These are phyloP conservation scores for Aspergillus neoniger DNA, from an alignment of 2,329 filamentous ascomycete species.

Conservation along the genomic window DNA sequence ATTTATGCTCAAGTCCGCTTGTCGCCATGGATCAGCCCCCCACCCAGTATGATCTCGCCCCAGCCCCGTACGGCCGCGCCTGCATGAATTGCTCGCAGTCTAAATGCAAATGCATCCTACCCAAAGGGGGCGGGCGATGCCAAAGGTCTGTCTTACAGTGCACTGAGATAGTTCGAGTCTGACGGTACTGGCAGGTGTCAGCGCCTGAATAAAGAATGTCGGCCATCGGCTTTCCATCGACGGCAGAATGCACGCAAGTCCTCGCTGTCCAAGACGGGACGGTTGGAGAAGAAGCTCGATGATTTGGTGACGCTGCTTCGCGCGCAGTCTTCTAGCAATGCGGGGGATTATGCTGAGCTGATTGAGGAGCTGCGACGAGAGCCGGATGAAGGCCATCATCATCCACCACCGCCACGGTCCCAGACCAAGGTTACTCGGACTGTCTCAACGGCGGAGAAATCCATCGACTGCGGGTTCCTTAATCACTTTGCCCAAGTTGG, in stretches of 20 bases:
- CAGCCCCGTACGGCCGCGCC: conserved; percentile 17
- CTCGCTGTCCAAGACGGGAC: conserved; percentile 19
- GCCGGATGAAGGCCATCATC: not conserved
- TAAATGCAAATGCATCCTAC: conserved; percentile 28
- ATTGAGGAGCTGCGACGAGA: conserved; percentile 1
- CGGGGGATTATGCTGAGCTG: not conserved
- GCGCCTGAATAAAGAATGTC: conserved; percentile 47
- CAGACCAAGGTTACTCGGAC: not conserved
- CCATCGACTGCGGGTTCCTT: not conserved
- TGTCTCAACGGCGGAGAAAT: not conserved
- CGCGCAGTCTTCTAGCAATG: not conserved
- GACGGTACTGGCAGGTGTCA: conserved; percentile 37
- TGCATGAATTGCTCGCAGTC: conserved; percentile 27
- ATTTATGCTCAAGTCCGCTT: not conserved
- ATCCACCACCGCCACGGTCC: not conserved
- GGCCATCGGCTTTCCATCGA: conserved; percentile 38
- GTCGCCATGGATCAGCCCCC: not conserved
- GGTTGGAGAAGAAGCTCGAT: conserved; percentile 32
- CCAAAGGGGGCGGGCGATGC: conserved; percentile 8
- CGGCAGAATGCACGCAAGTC: conserved; percentile 23
- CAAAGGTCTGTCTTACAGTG: conserved; percentile 10
- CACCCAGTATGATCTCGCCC: conserved; percentile 5
- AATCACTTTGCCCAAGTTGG: not conserved
- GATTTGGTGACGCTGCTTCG: conserved; percentile 29
- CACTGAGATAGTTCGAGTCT: not conserved